Conservation (phyloP, 495 filamentous ascomycete genomes). For the Hyaloscypha finlandica region DNA sequence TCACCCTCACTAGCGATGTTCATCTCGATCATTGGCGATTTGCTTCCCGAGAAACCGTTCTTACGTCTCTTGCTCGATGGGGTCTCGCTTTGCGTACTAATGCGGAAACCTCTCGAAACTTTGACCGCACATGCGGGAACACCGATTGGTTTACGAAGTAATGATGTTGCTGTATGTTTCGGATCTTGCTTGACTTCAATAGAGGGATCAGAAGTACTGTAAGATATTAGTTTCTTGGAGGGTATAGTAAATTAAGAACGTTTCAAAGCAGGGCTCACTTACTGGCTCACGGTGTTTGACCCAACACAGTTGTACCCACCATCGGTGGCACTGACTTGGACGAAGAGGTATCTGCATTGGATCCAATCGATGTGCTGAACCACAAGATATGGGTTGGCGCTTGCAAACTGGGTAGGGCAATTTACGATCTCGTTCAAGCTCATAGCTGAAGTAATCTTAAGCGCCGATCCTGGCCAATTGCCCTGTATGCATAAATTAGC, state of each 20-base stretch:
- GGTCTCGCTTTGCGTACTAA: neutral
- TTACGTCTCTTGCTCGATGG: slow-evolving; percentile 21
- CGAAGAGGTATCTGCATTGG: slow-evolving; percentile 86
- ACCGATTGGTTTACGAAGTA: slow-evolving; percentile 25
- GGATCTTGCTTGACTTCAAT: slow-evolving; percentile 60
- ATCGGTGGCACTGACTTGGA: slow-evolving; percentile 40
- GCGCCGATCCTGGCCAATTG: slow-evolving; percentile 65
- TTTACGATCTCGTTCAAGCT: slow-evolving; percentile 91
- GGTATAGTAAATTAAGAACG: neutral
- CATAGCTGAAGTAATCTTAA: slow-evolving; percentile 62
- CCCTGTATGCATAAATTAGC: neutral
- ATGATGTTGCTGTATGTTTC: slow-evolving; percentile 42
- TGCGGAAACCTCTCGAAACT: slow-evolving; percentile 26
- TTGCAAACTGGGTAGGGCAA: slow-evolving; percentile 60
- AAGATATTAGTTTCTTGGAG: neutral
- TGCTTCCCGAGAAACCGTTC: slow-evolving; percentile 22
- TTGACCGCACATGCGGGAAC: slow-evolving; percentile 28
- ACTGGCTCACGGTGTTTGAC: slow-evolving; percentile 10
- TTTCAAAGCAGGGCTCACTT: neutral
- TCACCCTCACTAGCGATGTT: slow-evolving; percentile 48
- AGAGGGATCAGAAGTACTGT: slow-evolving; percentile 32
- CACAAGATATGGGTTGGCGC: slow-evolving; percentile 62
- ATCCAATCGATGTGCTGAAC: slow-evolving; percentile 84
- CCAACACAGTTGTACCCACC: neutral
- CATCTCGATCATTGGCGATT: slow-evolving; percentile 19